Evolutionary conservation across 768 basidiomycete species (phyloP).

Genomic region (Leccinellum luteum): DNA sequence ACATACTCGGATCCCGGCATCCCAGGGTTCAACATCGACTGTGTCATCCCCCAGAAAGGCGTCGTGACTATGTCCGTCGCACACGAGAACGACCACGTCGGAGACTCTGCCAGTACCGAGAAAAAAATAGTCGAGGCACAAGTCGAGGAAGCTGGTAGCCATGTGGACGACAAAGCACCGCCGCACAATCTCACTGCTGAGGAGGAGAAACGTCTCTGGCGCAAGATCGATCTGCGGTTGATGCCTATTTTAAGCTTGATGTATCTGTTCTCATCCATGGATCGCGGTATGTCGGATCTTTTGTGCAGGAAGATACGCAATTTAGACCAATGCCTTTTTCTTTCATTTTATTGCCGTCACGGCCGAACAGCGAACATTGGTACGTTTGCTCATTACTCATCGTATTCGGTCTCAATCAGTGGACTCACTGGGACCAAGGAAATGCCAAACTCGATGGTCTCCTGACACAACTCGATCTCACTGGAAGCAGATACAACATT

Average conservation of each 20-base stretch:
- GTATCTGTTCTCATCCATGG: constrained; percentile 64
- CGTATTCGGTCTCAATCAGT: not conserved
- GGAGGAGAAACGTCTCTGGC: constrained; percentile 52
- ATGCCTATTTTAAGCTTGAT: constrained; percentile 59
- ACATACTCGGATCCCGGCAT: not conserved
- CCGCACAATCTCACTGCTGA: constrained; percentile 20
- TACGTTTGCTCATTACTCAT: constrained; percentile 17
- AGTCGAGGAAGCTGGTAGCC: not conserved
- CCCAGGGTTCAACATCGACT: not conserved
- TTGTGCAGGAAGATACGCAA: too few species aligned
- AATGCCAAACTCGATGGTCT: constrained; percentile 71
- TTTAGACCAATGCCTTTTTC: not conserved
- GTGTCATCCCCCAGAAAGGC: too few species aligned
- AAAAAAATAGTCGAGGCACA: not conserved
- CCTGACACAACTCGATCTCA: constrained; percentile 50
- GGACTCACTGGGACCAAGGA: constrained; percentile 29
- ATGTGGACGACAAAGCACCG: not conserved
- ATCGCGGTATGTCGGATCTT: constrained; percentile 44
- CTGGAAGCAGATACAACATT: constrained; percentile 61
- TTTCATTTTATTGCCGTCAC: not conserved
- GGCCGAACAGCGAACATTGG: constrained; percentile 53
- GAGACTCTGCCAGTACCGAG: not conserved
- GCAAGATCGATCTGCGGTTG: constrained; percentile 56
- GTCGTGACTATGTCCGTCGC: not conserved
- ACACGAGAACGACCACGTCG: not conserved